phyloP scores from a whole-genome alignment of 176 grass and related monocot species.

The Carex myosuroides region DNA sequence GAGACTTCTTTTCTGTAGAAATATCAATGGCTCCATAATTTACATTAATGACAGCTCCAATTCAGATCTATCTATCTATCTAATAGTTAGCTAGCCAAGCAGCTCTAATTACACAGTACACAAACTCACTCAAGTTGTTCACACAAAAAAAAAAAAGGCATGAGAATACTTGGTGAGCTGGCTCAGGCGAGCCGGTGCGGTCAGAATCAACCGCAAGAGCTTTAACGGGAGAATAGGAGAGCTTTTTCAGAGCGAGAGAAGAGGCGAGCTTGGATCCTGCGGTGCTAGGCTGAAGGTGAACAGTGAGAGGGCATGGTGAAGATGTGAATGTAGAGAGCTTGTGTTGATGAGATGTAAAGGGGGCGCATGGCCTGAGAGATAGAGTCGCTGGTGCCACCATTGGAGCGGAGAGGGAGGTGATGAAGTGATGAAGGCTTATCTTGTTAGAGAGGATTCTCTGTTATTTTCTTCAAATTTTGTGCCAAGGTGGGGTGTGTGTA shows the following conservation, averaged over 20 bases:
- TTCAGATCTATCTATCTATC: background rate
- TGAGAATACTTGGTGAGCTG: constrained; percentile 35
- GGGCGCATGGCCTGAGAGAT: constrained; percentile 44
- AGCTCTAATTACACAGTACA: background rate
- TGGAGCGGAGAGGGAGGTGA: background rate
- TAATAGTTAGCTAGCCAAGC: background rate
- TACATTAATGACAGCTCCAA: background rate
- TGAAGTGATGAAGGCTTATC: constrained; percentile 43
- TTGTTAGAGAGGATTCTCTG: background rate
- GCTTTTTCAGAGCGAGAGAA: background rate
- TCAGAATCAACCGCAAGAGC: constrained; percentile 57
- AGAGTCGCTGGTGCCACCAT: constrained; percentile 64
- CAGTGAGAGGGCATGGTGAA: background rate
- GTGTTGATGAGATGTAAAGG: constrained; percentile 14
- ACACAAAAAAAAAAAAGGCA: background rate
- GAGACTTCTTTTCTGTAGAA: background rate
- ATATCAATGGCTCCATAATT: background rate
- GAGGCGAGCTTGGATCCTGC: background rate
- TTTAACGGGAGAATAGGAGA: background rate
- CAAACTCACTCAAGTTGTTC: background rate
- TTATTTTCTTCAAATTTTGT: background rate
- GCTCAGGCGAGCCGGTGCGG: constrained; percentile 36
- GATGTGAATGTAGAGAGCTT: constrained; percentile 12
- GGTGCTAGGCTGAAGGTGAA: background rate
- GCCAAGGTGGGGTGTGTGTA: background rate